Evolutionary conservation across 495 filamentous ascomycete species (phyloP).

Genomic region (Podospora bellae-mahoneyi): DNA sequence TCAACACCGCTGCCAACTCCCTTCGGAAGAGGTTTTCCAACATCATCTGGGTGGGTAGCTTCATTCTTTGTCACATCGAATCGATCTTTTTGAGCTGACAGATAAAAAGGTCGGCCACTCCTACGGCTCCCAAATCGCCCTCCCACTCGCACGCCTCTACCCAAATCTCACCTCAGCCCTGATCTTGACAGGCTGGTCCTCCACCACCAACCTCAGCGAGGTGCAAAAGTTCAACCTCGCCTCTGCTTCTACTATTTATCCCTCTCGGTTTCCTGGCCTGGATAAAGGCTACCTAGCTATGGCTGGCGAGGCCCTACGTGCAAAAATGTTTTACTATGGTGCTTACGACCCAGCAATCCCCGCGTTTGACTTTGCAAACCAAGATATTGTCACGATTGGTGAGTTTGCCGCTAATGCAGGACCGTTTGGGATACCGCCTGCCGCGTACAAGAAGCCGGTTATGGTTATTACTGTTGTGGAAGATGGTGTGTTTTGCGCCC

Average conservation of each 20-base stretch:
- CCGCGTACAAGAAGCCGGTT: neutral
- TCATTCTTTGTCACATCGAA: neutral
- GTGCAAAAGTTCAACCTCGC: neutral
- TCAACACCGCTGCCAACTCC: neutral
- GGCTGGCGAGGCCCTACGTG: neutral
- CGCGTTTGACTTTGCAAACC: neutral
- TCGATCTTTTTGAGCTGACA: neutral
- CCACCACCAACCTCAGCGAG: neutral
- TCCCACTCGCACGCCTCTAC: neutral
- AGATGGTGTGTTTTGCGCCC: constrained; percentile 1
- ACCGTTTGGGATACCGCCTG: neutral
- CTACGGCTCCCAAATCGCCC: neutral
- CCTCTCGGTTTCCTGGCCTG: neutral
- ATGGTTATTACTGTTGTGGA: constrained; percentile 1
- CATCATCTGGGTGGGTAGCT: neutral
- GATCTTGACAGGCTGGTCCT: neutral
- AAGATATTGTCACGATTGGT: neutral
- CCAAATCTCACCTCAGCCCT: neutral
- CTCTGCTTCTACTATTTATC: neutral
- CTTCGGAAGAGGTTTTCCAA: neutral
- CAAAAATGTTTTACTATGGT: neutral
- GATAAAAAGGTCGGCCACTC: neutral
- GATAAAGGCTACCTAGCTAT: neutral
- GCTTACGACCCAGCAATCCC: constrained; percentile 1
- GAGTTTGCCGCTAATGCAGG: neutral